phyloP scores from a whole-genome alignment of 371 early-diverging fungal genomes.

The Fennellomyces sp. region DNA sequence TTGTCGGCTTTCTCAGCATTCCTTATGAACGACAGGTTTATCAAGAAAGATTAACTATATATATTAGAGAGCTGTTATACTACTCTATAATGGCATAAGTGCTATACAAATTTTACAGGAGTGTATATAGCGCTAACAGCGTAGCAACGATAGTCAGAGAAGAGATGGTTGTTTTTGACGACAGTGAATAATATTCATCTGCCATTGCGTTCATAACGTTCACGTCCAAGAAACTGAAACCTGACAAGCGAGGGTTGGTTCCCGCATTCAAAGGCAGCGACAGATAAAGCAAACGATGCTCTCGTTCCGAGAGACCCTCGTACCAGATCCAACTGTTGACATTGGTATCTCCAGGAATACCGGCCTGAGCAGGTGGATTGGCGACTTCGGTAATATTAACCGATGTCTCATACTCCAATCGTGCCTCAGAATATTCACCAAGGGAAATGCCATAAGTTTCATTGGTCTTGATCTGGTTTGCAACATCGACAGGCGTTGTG shows the following conservation, averaged over 20 bases:
- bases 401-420: conserved; percentile 40
- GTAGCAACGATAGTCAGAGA: no score
- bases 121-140: no score
- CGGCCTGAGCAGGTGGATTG: conserved; percentile 4
- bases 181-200: no score
- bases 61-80: no score
- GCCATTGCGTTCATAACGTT: conserved; percentile 34
- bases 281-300: conserved; percentile 17
- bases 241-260: conserved; percentile 23
- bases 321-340: conserved; percentile 35
- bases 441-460: conserved; percentile 42
- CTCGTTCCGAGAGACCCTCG: conserved; percentile 9
- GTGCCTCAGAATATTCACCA: conserved; percentile 46
- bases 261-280: conserved; percentile 20
- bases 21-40: no score
- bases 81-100: no score
- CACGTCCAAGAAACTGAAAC: conserved; percentile 41
- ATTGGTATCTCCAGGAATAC: conserved; percentile 2
- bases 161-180: no score
- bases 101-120: no score
- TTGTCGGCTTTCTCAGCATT: no score
- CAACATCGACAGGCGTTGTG: conserved; percentile 38
- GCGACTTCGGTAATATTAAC: conserved; percentile 28
- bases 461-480: conserved; percentile 46
- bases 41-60: no score